Base-by-base conservation (phyloP, 2,329 filamentous ascomycete species). In the Periconia sp. region DNA sequence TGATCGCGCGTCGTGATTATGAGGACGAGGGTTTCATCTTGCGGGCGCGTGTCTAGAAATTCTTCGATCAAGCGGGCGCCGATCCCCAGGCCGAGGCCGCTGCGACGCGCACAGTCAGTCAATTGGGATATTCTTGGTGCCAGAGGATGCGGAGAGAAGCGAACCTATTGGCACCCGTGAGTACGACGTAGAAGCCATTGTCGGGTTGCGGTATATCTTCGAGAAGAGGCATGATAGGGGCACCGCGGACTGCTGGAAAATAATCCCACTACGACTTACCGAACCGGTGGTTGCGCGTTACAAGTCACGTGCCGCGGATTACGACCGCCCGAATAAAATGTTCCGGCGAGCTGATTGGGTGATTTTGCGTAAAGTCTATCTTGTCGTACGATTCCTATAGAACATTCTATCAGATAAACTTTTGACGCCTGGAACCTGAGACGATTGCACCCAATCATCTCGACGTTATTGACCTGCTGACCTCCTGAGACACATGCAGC, bases 91-190 rank as follows among this genome's bases (percentile, higher is more conserved):
- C 92, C 92, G 31, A 96, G 84, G 48, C 92, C 92, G 66, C 92
- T 96, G 69, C 16, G 17, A 19, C 30, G 18, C n/a, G 22, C n/a
- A n/a, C n/a, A n/a, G n/a, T n/a, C n/a, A n/a, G 59, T 74, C 49
- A 75, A 65, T 53, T 43, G 36, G 22, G 36, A 5, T 13, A 7
- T 13, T 22, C 18, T 28, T 21, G n/a, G n/a, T 1, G 4, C 5
- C 13, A 12, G 13, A 9, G 9, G 4, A 12, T 12, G 13, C 10
- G 6, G 2, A 7, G 13, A 32, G 7, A 7, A 11, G 8, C 31
- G 16, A 79, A 92, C 90, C 89, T 92, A 71, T 95, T 95, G 24
- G 89, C 88, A 39, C 90, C 90, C 0, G 90, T 95, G 28, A 96
- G 82, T 26, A 96, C 76, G 7, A 89, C 83, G 63, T 77, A 73